Evolutionary conservation across 495 filamentous ascomycete species (phyloP), one percentile per base, ranked within the genome.

Genomic region (Margaritispora aquatica): DNA sequence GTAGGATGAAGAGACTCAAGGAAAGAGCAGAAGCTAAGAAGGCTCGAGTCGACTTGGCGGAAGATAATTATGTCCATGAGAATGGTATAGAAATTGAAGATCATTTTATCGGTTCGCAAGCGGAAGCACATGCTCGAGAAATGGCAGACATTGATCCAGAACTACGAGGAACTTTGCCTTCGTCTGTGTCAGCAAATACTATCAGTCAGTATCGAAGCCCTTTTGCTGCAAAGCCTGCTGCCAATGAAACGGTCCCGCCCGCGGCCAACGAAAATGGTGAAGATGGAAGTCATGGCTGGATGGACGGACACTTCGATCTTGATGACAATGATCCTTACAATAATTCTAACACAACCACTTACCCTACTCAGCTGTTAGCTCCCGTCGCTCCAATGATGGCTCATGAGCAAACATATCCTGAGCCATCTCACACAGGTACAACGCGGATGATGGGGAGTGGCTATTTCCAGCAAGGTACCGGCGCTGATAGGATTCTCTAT

Each of bases 21-120:
- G 63, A 83, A 56, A 74, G 78, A 27, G 80, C 80, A 13, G 75
- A 80, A 26, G 75, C 74, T 1, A 79, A 78, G 57, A 83, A 83
- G 63, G 78, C 75, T 41, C 78, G 54, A n/a, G 60, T 59, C 11
- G 59, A 65, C 13, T 44, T 44, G 15, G 52, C 63, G 1, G 59
- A 61, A n/a, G 66, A 65, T 21, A 61, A 44, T 26, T 63, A 63
- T 46, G 29, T 67, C 20, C 51, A 53, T 13, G 46, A n/a, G 21
- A 51, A 47, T 49, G 48, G 15, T 11, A 10, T 44, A 5, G 21
- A 2, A 7, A 22, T 4, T 24, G 27, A 36, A 10, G 38, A 54
- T 46, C 26, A 44, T 17, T 60, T 57, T 36, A 29, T 19, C 3
- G 61, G 47, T 31, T 26, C 27, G n/a, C 31, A 23, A 48, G 36